Base-by-base conservation (phyloP, 805 yeast genomes). In the Isabelozyma heimii region DNA sequence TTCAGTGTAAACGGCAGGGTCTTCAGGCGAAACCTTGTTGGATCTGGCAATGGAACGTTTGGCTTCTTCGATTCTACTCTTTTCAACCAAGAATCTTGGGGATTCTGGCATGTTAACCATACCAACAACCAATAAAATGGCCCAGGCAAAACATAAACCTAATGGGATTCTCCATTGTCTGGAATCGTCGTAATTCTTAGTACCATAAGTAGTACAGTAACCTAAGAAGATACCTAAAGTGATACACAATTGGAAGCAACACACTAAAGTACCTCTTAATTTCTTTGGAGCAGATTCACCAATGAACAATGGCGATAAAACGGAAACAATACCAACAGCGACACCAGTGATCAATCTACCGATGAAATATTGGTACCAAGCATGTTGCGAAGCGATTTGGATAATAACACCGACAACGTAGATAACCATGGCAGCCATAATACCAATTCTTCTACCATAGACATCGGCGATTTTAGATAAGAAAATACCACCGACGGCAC, bases 281-380 rank as follows among this genome's bases (percentile, higher is more conserved):
- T 78, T 81, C 58, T 82, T 84, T 61, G 91, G 91, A 49, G 90
- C 70, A 50, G 84, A 76, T 65, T 85, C 91, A 26, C 85, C 77
- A 58, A 84, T 83, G 70, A 84, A 79, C 70, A 80, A 71, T 40
- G 84, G 92, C 4, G 82, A 82, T 38, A 84, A 75, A 58, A 85
- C 87, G 0, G 90, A 81, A 12, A 87, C 83, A 20, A 79, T 77
- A 14, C 94, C 94, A 17, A 87, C 83, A 15, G 86, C 90, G n/a
- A 84, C 54, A n/a, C 91, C 91, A n/a, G 87, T 78, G 38, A 83
- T 60, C 30, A 81, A 72, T 47, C 92, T 70, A 2, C 89, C 89
- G 57, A 83, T 72, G 59, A 84, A 75, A 59, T 77, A 75, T 66
- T 85, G 91, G 57, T 75, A 77, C 89, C 89, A 84, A 20, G 70